Evolutionary conservation across 192 early-diverging fungal genomes (phyloP).

Genomic region (Chytriomyces sp.): DNA sequence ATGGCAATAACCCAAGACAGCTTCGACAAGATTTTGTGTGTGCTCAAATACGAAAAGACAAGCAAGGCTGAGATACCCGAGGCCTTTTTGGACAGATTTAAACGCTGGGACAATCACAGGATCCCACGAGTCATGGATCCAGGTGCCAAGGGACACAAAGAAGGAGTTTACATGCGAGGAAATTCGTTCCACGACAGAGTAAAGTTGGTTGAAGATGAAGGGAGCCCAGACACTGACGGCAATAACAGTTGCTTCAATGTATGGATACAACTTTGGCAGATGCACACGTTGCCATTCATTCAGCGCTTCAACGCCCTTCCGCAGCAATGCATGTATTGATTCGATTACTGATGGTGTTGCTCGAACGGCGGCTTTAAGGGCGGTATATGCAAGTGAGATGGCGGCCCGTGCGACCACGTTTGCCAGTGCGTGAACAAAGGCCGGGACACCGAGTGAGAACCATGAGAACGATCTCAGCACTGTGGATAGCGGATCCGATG

Average conservation of each 20-base stretch:
- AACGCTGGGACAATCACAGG: constrained; percentile 22
- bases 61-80: too few species aligned
- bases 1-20: too few species aligned
- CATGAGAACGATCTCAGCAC: not conserved
- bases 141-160: not conserved
- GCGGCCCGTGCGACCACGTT: constrained; percentile 12
- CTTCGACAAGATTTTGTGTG: too few species aligned
- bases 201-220: not conserved
- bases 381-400: not conserved
- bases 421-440: constrained; percentile 17
- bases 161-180: not conserved
- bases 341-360: not conserved
- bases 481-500: not conserved
- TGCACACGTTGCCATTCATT: not conserved
- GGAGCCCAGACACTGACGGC: constrained; percentile 8
- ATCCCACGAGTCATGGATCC: constrained; percentile 31
- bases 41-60: too few species aligned
- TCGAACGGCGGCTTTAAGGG: not conserved
- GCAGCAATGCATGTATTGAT: not conserved
- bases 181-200: not conserved
- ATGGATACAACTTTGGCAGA: constrained; percentile 4
- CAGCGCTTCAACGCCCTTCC: not conserved
- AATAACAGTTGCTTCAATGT: not conserved
- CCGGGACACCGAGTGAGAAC: constrained; percentile 2
- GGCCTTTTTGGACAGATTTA: not conserved